Conservation (phyloP, 1,284 basidiomycete species). For the Heterobasidion irregulare region DNA sequence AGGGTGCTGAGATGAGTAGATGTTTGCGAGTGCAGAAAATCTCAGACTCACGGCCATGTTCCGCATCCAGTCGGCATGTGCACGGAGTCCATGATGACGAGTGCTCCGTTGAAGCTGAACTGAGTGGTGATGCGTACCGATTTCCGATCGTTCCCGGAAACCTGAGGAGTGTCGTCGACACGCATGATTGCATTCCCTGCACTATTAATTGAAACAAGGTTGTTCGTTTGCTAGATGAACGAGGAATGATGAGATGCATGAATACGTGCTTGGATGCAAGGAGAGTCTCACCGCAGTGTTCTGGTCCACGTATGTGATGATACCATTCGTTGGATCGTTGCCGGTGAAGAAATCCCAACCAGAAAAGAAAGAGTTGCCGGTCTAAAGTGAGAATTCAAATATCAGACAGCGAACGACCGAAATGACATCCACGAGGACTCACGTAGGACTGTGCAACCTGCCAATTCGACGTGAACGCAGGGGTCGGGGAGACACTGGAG, state of each 20-base stretch:
- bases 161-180: constrained; percentile 71
- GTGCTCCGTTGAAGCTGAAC: constrained; percentile 52
- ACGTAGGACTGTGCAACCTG: constrained; percentile 26
- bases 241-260: too few relatives aligned
- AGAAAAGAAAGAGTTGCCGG: constrained; percentile 68
- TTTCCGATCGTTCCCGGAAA: constrained; percentile 51
- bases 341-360: constrained; percentile 71
- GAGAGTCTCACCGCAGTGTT: too few relatives aligned
- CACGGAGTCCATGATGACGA: constrained; percentile 76
- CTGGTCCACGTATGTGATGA: too few relatives aligned
- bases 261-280: too few relatives aligned
- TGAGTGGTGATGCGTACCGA: constrained; percentile 49
- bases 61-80: constrained; percentile 91
- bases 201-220: constrained; percentile 51
- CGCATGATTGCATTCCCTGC: constrained; percentile 75
- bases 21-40: too few relatives aligned
- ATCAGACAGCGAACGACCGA: background rate
- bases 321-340: constrained; percentile 76
- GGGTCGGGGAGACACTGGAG: constrained; percentile 1
- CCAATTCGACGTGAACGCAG: constrained; percentile 16
- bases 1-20: background rate
- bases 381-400: constrained; percentile 22
- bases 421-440: constrained; percentile 7
- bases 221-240: constrained; percentile 19
- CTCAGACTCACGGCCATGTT: constrained; percentile 50